A percentile compares a stretch with the other conserved stretches of the same genome.
These are phyloP conservation scores for Trichosporon sp. DNA, from an alignment of 1,284 basidiomycete species.

Conservation along the genomic window DNA sequence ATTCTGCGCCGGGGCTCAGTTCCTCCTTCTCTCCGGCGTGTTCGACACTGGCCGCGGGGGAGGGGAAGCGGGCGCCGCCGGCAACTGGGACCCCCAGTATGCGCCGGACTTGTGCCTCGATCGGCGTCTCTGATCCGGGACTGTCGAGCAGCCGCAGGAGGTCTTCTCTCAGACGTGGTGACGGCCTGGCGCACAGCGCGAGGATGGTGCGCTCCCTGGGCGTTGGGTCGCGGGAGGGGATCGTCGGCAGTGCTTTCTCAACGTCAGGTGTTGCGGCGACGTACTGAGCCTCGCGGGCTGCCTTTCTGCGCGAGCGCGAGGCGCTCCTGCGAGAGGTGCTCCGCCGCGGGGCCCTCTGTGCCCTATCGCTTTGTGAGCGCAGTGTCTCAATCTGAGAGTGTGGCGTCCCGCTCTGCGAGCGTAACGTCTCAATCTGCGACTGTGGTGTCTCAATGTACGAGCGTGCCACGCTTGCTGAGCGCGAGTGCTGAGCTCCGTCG, in stretches of 20 bases:
- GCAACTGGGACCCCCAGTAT: not conserved
- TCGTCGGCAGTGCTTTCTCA: not conserved
- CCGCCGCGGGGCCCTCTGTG: too few relatives aligned
- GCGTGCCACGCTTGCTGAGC: too few relatives aligned
- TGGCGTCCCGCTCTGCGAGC: too few relatives aligned
- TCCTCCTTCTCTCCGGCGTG: not conserved
- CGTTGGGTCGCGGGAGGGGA: not conserved
- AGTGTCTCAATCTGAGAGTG: too few relatives aligned
- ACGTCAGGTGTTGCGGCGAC: not conserved
- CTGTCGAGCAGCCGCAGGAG: not conserved
- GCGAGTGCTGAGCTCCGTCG: too few relatives aligned
- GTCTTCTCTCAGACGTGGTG: not conserved
- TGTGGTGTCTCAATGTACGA: too few relatives aligned
- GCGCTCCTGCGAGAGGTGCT: too few relatives aligned
- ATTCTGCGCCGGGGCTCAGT: not conserved
- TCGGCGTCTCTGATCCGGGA: not conserved
- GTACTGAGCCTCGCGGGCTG: not conserved
- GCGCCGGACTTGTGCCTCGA: not conserved
- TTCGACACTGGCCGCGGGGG: not conserved
- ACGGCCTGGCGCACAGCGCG: not conserved
- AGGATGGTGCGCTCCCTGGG: not conserved
- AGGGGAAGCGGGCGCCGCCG: not conserved
- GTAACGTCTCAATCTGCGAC: too few relatives aligned
- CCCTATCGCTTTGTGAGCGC: too few relatives aligned
- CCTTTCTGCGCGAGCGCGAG: not conserved